These are phyloP conservation scores for Galerina marginata DNA, from an alignment of 768 basidiomycete genomes.

Conservation along the genomic window DNA sequence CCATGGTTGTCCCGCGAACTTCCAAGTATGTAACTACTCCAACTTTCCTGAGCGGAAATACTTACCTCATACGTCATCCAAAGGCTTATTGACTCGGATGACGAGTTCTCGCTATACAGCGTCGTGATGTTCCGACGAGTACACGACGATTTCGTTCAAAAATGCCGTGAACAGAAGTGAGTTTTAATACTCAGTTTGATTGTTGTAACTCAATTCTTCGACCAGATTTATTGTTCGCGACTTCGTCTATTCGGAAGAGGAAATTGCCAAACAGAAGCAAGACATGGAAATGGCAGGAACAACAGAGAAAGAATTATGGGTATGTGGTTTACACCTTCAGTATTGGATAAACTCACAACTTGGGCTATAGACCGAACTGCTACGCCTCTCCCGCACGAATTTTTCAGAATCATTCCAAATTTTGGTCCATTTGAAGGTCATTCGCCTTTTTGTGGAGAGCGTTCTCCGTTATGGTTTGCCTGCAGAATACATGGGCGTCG, in stretches of 20 bases:
- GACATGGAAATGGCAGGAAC: slow-evolving; percentile 80
- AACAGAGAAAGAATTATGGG: slow-evolving; percentile 98
- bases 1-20: slow-evolving; percentile 94
- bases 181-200: slow-evolving; percentile 22
- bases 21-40: slow-evolving; percentile 62
- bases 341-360: background rate
- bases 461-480: slow-evolving; percentile 95
- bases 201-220: slow-evolving; percentile 5
- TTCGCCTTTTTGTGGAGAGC: slow-evolving; percentile 92
- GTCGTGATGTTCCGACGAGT: slow-evolving; percentile 91
- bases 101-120: slow-evolving; percentile 85
- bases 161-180: slow-evolving; percentile 94
- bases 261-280: slow-evolving; percentile 77
- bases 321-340: slow-evolving; percentile 39
- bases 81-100: slow-evolving; percentile 81
- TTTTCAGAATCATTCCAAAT: slow-evolving; percentile 97
- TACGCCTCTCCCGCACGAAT: slow-evolving; percentile 90
- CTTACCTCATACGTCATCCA: slow-evolving; percentile 7
- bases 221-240: slow-evolving; percentile 92
- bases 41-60: slow-evolving; percentile 5
- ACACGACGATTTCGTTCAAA: slow-evolving; percentile 92
- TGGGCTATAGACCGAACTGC: slow-evolving; percentile 79
- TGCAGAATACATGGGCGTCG: slow-evolving; percentile 83
- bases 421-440: slow-evolving; percentile 89
- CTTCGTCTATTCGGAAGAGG: slow-evolving; percentile 86